Conservation (phyloP, 495 filamentous ascomycete genomes). For the Venustampulla echinocandica region DNA sequence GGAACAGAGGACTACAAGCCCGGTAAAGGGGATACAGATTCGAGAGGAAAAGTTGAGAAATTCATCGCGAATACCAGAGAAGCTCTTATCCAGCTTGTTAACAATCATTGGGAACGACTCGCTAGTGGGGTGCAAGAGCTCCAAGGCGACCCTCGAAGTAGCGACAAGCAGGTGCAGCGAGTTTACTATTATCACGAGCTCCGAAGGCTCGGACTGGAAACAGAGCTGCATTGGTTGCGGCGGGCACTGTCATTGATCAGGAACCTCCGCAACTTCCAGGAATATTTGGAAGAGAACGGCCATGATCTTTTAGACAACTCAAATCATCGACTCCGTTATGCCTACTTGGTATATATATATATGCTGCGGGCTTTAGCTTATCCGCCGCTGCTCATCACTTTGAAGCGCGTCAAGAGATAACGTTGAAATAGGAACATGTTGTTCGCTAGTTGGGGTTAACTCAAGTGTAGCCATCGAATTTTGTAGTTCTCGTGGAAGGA, state of each 20-base stretch:
- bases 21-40: conserved; percentile 6
- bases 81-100: conserved; percentile 9
- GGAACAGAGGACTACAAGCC: neutral
- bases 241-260: conserved; percentile 8
- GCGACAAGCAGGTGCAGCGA: conserved; percentile 7
- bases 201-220: no score
- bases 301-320: conserved; percentile 4
- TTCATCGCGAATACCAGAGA: conserved; percentile 10
- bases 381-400: no score
- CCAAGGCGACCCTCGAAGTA: conserved; percentile 4
- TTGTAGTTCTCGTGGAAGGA: no score
- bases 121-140: conserved; percentile 8
- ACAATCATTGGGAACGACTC: conserved; percentile 14
- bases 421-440: no score
- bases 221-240: conserved; percentile 6
- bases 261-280: conserved; percentile 10
- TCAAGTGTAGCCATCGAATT: no score
- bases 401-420: no score
- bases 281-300: conserved; percentile 11
- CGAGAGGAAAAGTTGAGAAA: conserved; percentile 12
- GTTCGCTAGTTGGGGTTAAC: no score
- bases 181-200: conserved; percentile 7
- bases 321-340: no score
- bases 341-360: no score
- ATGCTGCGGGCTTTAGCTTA: no score